Conservation (phyloP, 129 eudicot species). For the Glebionis coronaria region DNA sequence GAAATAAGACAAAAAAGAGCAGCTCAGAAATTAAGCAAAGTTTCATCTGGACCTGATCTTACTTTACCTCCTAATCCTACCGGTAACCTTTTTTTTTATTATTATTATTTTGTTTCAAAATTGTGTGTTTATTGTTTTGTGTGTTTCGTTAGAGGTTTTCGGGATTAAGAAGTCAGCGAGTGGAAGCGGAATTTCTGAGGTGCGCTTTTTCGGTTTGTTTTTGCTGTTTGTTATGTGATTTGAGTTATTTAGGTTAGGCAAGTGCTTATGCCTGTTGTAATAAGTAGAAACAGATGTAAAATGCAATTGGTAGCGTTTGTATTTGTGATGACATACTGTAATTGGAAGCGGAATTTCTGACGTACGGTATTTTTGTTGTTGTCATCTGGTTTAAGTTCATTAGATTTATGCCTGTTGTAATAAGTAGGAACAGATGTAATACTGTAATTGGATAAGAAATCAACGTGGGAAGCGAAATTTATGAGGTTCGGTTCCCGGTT, state of each 20-base stretch:
- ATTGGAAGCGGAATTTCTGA: no score
- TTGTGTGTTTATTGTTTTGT: slow-evolving; percentile 12
- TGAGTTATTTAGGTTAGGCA: background rate
- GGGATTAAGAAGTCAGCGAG: slow-evolving; percentile 69
- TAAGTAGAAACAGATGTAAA: no score
- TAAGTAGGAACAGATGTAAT: no score
- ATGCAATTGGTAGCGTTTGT: no score
- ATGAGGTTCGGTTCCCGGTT: no score
- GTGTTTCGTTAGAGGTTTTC: slow-evolving; percentile 37
- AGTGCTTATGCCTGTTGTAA: background rate
- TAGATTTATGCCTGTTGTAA: no score
- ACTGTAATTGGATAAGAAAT: no score
- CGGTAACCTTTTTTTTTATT: slow-evolving; percentile 24
- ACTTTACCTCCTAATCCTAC: slow-evolving; percentile 49
- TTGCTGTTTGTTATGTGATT: background rate
- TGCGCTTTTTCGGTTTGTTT: slow-evolving; percentile 10
- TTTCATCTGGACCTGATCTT: slow-evolving; percentile 87
- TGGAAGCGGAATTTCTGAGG: slow-evolving; percentile 70
- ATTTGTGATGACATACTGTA: no score
- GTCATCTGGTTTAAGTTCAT: no score
- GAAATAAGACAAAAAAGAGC: slow-evolving; percentile 95
- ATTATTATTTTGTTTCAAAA: no score
- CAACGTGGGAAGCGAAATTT: no score
- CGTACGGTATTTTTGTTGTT: no score
- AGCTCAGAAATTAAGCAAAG: slow-evolving; percentile 74